Percentiles rank a stretch among this genome's conserved stretches.
These are phyloP conservation scores for Incumbomyces delicatus DNA, from an alignment of 2,329 filamentous ascomycete species.

Conservation along the genomic window DNA sequence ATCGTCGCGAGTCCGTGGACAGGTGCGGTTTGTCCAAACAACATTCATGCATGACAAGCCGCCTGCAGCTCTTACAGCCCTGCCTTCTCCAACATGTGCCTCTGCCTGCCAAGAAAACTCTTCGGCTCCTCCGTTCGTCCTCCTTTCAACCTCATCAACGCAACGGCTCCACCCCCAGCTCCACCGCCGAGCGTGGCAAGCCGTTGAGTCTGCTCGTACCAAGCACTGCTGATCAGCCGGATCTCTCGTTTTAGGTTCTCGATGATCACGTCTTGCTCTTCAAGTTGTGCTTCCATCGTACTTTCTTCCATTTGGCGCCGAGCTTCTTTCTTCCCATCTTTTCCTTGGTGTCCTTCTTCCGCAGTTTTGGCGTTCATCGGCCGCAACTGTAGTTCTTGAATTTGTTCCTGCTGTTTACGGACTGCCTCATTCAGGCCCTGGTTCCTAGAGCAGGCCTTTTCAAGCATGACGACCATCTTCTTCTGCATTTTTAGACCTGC, in stretches of 20 bases:
- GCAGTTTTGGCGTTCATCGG: neutral
- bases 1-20: too few species aligned
- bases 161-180: constrained; percentile 31
- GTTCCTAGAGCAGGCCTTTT: constrained; percentile 17
- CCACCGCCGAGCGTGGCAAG: constrained; percentile 34
- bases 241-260: constrained; percentile 29
- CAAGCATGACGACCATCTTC: constrained; percentile 17
- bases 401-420: constrained; percentile 15
- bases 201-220: constrained; percentile 38
- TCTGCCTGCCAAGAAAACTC: constrained; percentile 37
- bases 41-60: neutral
- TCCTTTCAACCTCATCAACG: constrained; percentile 22
- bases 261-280: constrained; percentile 14
- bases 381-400: constrained; percentile 12
- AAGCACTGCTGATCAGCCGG: constrained; percentile 36
- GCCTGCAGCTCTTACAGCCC: neutral
- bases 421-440: constrained; percentile 14
- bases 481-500: constrained; percentile 16
- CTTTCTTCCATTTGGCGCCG: neutral
- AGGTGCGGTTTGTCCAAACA: too few species aligned
- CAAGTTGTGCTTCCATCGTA: constrained; percentile 12
- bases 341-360: constrained; percentile 5
- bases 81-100: constrained; percentile 30
- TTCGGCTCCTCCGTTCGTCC: constrained; percentile 28
- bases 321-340: neutral